Base-by-base conservation (phyloP, 441 rosid species). In the Corymbia calophylla region DNA sequence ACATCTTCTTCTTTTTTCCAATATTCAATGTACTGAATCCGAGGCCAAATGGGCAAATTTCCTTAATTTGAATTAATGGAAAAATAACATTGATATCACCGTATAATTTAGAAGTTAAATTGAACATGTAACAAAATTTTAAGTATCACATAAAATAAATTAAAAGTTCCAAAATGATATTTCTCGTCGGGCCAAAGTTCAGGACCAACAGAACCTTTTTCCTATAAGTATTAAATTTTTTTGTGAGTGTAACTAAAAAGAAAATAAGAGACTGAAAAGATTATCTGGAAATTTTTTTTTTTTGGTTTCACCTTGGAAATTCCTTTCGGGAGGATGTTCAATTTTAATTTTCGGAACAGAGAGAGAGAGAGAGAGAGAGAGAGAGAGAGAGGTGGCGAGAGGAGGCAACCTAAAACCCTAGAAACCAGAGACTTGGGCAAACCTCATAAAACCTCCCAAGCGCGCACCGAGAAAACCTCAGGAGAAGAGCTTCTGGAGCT, bases 71-170 rank as follows among this genome's bases (percentile, higher is more conserved):
- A 44, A 39, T 44, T 39, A 23, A 77, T 44, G 29, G 0, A 73
- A 23, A 0, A 0, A 0, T 1, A 23, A 77, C 0, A 44, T 44
- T 0, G 21, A 35, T 4, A 70, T 70, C 5, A 35, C 32, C 6
- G n/a, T 31, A 4, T n/a, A n/a, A 9, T 14, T 0, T 0, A n/a
- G n/a, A n/a, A n/a, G n/a, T n/a, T n/a, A n/a, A 31, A 66, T 31
- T 68, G 1, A 35, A 73, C 0, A 0, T 44, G 0, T 0, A 12
- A 5, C 2, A 12, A 23, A 77, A 23, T 0, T 44, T 23, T 3
- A 77, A 2, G 3, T 6, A 12, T 6, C 1, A 12, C 0, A 12
- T 44, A 6, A 3, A 39, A 44, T 0, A 77, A 23, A 44, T 12
- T 12, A 39, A 77, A 39, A 23, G 1, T 21, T 11, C 0, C 18